Evolutionary conservation across 1,139 yeast genomes (phyloP).

Genomic region (Yarrowia galli): DNA sequence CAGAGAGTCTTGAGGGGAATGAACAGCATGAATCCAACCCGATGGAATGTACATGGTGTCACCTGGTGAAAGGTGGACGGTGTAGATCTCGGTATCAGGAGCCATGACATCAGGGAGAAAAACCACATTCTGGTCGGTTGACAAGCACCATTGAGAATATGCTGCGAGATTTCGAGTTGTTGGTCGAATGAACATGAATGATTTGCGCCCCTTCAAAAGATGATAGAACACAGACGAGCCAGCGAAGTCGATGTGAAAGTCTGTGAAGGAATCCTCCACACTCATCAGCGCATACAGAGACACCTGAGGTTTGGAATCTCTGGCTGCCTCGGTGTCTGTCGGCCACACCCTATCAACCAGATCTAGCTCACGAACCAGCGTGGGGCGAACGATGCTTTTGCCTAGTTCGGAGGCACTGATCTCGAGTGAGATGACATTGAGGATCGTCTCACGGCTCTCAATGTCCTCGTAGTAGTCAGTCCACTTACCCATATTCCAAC

Average conservation of each 20-base stretch:
- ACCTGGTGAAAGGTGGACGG: slow-evolving; percentile 66
- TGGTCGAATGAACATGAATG: slow-evolving; percentile 82
- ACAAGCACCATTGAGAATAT: slow-evolving; percentile 77
- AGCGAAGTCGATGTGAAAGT: slow-evolving; percentile 90
- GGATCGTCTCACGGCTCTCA: slow-evolving; percentile 62
- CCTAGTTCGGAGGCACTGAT: slow-evolving; percentile 68
- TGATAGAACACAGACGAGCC: slow-evolving; percentile 93
- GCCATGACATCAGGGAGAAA: slow-evolving; percentile 69
- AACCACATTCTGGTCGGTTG: slow-evolving; percentile 65
- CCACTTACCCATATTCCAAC: slow-evolving; percentile 81
- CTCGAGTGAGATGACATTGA: slow-evolving; percentile 84
- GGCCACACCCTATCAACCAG: slow-evolving; percentile 75
- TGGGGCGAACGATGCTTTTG: slow-evolving; percentile 64
- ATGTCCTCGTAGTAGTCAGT: slow-evolving; percentile 67
- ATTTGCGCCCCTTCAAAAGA: slow-evolving; percentile 72
- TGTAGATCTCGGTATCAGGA: slow-evolving; percentile 53
- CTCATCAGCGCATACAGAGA: slow-evolving; percentile 89
- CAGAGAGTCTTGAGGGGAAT: slow-evolving; percentile 79
- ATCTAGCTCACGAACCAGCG: slow-evolving; percentile 70
- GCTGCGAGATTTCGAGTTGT: slow-evolving; percentile 64
- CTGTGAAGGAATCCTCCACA: slow-evolving; percentile 80
- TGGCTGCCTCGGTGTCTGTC: slow-evolving; percentile 44
- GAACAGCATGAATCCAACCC: slow-evolving; percentile 94
- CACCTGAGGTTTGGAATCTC: slow-evolving; percentile 62
- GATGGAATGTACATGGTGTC: slow-evolving; percentile 85